Percentiles rank a stretch among this genome's conserved stretches.
Conservation (phyloP, 2,329 filamentous ascomycete species). For the Tolypocladium paradoxum region DNA sequence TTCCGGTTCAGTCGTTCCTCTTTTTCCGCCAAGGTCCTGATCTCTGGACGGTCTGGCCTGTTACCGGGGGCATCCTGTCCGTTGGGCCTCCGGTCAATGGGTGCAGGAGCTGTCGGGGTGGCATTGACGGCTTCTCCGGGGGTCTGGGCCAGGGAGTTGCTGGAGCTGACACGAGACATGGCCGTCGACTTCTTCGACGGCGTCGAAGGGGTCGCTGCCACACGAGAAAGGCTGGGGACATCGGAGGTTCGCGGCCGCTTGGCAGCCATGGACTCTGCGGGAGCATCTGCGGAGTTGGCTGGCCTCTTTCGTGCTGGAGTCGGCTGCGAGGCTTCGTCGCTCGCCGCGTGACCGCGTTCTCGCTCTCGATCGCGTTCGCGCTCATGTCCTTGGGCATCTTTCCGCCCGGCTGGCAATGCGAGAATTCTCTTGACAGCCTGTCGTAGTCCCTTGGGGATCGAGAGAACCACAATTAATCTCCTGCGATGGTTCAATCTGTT, state of each 20-base stretch:
- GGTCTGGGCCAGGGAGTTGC: conserved; percentile 40
- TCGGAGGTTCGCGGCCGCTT: conserved; percentile 35
- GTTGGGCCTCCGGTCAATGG: conserved; percentile 18
- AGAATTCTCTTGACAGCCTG: conserved; percentile 36
- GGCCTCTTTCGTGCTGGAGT: conserved; percentile 38
- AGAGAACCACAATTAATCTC: conserved; percentile 32
- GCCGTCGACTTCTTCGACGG: conserved; percentile 39
- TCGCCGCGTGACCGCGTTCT: conserved; percentile 20
- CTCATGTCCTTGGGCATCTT: conserved; percentile 19
- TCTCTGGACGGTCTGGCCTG: conserved; percentile 13
- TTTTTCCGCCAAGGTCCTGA: conserved; percentile 20
- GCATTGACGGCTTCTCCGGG: conserved; percentile 32
- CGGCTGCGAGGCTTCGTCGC: conserved; percentile 26
- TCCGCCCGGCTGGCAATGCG: conserved; percentile 28
- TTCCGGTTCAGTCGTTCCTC: conserved; percentile 27
- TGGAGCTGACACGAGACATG: conserved; percentile 44
- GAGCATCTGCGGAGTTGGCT: conserved; percentile 22
- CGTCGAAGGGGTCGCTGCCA: conserved; percentile 32
- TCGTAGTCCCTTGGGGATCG: conserved; percentile 35
- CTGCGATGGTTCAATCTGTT: conserved; percentile 12
- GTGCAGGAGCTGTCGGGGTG: conserved; percentile 16
- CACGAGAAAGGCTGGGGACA: conserved; percentile 18
- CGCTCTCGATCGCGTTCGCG: conserved; percentile 13
- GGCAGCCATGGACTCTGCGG: conserved; percentile 23
- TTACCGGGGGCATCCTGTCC: conserved; percentile 18